Evolutionary conservation across 257 asterid species (phyloP), one percentile per base, ranked within the genome.

Genomic region (Fraxinus excelsior): DNA sequence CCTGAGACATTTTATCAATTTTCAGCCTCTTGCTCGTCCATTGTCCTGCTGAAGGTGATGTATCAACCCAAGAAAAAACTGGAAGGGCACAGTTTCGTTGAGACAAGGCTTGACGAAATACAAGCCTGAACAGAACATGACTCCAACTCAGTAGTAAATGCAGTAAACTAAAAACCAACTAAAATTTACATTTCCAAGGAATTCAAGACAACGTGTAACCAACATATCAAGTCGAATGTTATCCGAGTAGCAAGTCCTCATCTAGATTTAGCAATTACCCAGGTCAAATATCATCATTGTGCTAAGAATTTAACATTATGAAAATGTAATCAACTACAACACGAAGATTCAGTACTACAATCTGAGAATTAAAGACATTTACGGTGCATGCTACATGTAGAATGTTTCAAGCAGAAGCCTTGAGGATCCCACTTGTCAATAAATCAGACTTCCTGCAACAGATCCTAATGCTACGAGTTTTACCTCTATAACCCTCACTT

Each of bases 381-480:
- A 9, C 13, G 4, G 66, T 4, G 4, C 66, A 58, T 58, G 66
- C 66, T 58, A 58, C 66, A 21, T 9, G 26, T 58, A 58, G 66
- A 58, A 23, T 9, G 28, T 21, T 58, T 58, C 16, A 14, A 44
- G 81, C 76, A 79, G 79, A 74, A 53, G 25, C 73, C 40, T 67
- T 65, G 62, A 58, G 69, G 81, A 72, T 51, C 84, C 68, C n/a
- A 23, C 23, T 34, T 26, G 76, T 71, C 84, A 23, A 76, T 80
- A 32, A 65, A 65, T 72, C 44, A 25, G 79, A 49, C 58, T 72
- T 78, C 46, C 72, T 11, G 66, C 79, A 76, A 64, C 72, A 49
- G 72, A 53, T 72, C 78, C 79, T 81, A 82, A 62, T 67, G 42
- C 53, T 31, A 67, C 72, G 72, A 60, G 29, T 66, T 19, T 56